Evolutionary conservation across 345 rosid species (phyloP), one percentile per base, ranked within the genome.

Genomic region (Salix viminalis): DNA sequence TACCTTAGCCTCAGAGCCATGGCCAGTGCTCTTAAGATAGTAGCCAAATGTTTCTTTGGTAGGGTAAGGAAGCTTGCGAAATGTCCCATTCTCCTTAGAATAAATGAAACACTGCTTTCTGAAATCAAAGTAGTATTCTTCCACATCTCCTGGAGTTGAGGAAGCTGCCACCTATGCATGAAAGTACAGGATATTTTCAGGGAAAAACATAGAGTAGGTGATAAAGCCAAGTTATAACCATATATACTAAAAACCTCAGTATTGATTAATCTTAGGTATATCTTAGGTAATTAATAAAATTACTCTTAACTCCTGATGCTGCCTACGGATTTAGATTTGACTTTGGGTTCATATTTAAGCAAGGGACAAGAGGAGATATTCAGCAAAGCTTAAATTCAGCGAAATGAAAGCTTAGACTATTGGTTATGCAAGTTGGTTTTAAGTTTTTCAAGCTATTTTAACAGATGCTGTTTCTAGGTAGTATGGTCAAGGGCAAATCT

Each of bases 61-160:
- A 39, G 98, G 99, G 83, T 91, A 96, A 28, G 91, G 97, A 81
- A 96, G 97, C 87, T 94, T 94, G 88, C 87, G 82, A 87, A 96
- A 92, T 71, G 86, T 88, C n/a, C 80, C 87, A 16, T 79, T 77
- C 82, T 96, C 99, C 76, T 86, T 81, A 23, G 97, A 94, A 78
- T 83, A 94, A 52, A 91, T 91, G 78, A 94, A 96, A 23, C 85
- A 79, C 81, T 96, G 99, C 89, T 94, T 96, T 76, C 99, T 87
- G 70, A 96, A 96, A 82, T 96, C 98, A 80, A 96, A 94, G 89
- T 80, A 94, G 56, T 92, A 88, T 84, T 96, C 99, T 77, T 91
- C 93, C 15, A 8, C 46, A 34, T 90, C 90, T 72, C 70, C 89
- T 0, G 79, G 44, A 24, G 90, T 80, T 83, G 90, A 81, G 30